A percentile compares a stretch with the other conserved stretches of the same genome.
Conservation (phyloP, 2,329 filamentous ascomycete species). For the Calycina marina region DNA sequence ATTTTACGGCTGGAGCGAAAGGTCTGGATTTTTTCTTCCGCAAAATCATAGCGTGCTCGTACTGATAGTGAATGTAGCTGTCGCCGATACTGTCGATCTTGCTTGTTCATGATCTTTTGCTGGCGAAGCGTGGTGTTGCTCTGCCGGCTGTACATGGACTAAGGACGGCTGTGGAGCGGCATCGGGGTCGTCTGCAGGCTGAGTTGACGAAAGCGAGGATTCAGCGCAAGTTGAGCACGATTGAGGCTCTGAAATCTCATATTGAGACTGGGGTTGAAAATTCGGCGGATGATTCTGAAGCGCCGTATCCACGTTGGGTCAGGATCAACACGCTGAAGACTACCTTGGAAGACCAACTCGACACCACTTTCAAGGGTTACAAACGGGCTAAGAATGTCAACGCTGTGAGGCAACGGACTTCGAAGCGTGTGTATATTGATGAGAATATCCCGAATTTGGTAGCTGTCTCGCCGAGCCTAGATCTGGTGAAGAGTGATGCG, state of each 20-base stretch:
- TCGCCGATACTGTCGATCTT: conserved; percentile 68
- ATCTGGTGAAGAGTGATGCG: conserved; percentile 57
- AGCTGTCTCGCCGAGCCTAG: conserved; percentile 56
- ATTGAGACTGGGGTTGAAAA: conserved; percentile 38
- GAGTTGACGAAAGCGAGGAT: conserved; percentile 74
- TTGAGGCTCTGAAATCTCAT: conserved; percentile 49
- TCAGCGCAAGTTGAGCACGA: conserved; percentile 49
- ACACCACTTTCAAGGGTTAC: conserved; percentile 56
- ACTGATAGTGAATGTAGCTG: conserved; percentile 38
- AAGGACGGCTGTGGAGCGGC: conserved; percentile 57
- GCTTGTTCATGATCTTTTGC: conserved; percentile 71
- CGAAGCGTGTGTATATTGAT: conserved; percentile 55
- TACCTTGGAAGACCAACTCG: conserved; percentile 56
- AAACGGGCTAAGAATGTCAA: conserved; percentile 37
- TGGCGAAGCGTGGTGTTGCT: conserved; percentile 70
- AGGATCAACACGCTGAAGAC: conserved; percentile 70
- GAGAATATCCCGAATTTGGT: conserved; percentile 70
- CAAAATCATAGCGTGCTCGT: background rate
- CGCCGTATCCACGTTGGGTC: conserved; percentile 73
- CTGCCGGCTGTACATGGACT: conserved; percentile 69
- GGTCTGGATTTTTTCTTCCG: conserved; percentile 31
- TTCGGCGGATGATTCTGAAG: conserved; percentile 16
- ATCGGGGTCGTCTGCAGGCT: conserved; percentile 66
- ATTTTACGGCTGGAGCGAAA: conserved; percentile 72
- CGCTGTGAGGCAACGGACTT: conserved; percentile 34